Evolutionary conservation across 2,329 filamentous ascomycete species (phyloP).

Genomic region (Neofusicoccum sp.): DNA sequence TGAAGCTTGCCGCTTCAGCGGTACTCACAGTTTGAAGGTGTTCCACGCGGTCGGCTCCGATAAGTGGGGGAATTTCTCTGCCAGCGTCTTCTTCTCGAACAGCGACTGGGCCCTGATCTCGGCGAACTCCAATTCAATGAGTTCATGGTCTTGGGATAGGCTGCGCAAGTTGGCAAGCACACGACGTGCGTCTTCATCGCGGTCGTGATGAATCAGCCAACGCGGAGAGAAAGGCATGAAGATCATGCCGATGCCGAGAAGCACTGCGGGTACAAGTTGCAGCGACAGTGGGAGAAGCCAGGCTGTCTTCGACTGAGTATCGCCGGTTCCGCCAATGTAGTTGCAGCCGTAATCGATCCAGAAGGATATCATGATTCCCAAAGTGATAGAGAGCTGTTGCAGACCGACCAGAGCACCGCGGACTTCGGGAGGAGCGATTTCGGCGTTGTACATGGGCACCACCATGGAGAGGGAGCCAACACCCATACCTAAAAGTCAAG

Average conservation of each 20-base stretch:
- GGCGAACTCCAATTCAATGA: slow-evolving; percentile 73
- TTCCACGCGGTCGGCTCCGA: slow-evolving; percentile 60
- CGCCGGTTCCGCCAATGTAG: slow-evolving; percentile 55
- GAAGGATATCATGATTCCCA: slow-evolving; percentile 52
- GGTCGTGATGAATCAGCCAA: slow-evolving; percentile 69
- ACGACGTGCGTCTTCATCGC: slow-evolving; percentile 64
- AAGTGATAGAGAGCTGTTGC: slow-evolving; percentile 60
- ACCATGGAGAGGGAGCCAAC: slow-evolving; percentile 69
- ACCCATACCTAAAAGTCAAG: slow-evolving; percentile 54
- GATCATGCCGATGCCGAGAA: slow-evolving; percentile 68
- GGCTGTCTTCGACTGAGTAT: slow-evolving; percentile 61
- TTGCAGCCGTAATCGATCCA: slow-evolving; percentile 58
- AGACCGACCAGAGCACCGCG: slow-evolving; percentile 64
- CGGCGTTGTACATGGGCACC: slow-evolving; percentile 53
- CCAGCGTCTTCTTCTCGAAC: slow-evolving; percentile 71
- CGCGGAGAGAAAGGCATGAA: slow-evolving; percentile 79
- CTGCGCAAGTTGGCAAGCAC: slow-evolving; percentile 65
- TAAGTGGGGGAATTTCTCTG: slow-evolving; percentile 66
- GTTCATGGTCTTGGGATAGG: slow-evolving; percentile 61
- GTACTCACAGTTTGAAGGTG: slow-evolving; percentile 37
- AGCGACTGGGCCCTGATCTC: slow-evolving; percentile 77
- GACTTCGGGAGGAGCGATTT: slow-evolving; percentile 59
- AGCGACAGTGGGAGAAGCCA: slow-evolving; percentile 74
- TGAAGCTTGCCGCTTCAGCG: no score
- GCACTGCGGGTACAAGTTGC: slow-evolving; percentile 64